Evolutionary conservation across 441 rosid species (phyloP).

Genomic region (Cnidoscolus chayamansa): DNA sequence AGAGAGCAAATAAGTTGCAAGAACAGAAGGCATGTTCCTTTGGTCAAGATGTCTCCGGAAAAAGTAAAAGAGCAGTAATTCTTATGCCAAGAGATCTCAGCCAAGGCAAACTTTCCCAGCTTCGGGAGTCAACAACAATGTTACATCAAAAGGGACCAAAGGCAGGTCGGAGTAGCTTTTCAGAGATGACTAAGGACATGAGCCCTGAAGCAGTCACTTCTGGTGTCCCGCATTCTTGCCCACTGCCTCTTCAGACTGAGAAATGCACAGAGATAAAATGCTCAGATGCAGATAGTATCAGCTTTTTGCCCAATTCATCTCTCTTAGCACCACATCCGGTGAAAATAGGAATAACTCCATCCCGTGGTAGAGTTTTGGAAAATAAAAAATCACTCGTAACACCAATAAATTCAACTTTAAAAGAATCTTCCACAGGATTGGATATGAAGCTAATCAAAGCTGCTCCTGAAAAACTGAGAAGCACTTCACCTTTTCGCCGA

Average conservation of each 20-base stretch:
- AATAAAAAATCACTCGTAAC: conserved; percentile 31
- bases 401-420: conserved; percentile 25
- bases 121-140: conserved; percentile 34
- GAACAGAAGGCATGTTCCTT: conserved; percentile 25
- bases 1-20: conserved; percentile 37
- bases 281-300: conserved; percentile 33
- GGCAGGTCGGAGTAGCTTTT: conserved; percentile 39
- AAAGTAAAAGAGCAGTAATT: conserved; percentile 41
- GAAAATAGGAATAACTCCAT: conserved; percentile 36
- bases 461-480: conserved; percentile 60
- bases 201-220: conserved; percentile 27
- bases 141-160: conserved; percentile 37
- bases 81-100: conserved; percentile 47
- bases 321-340: conserved; percentile 40
- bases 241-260: conserved; percentile 40
- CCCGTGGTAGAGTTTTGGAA: conserved; percentile 37
- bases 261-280: conserved; percentile 32
- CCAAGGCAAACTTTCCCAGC: conserved; percentile 30
- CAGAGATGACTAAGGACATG: conserved; percentile 33
- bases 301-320: conserved; percentile 35
- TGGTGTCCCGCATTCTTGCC: conserved; percentile 42
- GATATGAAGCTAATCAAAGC: conserved; percentile 38
- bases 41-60: no score
- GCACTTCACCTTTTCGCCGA: conserved; percentile 81
- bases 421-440: conserved; percentile 35